Conservation (phyloP, 305 asterid genomes). For the Fraxinus paxiana region DNA sequence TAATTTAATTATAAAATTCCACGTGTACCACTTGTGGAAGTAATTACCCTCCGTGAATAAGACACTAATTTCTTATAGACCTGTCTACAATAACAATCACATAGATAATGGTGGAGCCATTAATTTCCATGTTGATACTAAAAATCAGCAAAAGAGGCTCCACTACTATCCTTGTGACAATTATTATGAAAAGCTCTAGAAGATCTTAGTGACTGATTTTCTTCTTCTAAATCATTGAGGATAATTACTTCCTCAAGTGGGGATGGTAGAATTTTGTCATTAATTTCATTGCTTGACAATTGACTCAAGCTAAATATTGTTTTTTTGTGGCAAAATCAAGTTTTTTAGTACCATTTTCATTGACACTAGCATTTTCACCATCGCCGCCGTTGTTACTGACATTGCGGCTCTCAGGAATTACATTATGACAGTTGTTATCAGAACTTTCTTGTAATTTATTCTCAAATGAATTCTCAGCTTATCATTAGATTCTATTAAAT, state of each 20-base stretch:
- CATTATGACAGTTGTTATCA: slow-evolving; percentile 28
- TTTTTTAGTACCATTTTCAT: slow-evolving; percentile 65
- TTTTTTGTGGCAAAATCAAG: slow-evolving; percentile 49
- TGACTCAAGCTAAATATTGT: slow-evolving; percentile 55
- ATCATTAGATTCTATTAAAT: not conserved
- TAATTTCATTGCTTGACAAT: slow-evolving; percentile 35
- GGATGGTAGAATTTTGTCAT: slow-evolving; percentile 32
- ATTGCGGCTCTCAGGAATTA: slow-evolving; percentile 80
- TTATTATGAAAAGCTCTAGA: slow-evolving; percentile 37
- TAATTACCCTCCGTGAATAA: not conserved
- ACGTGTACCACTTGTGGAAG: not conserved
- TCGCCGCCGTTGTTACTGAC: slow-evolving; percentile 63
- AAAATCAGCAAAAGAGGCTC: slow-evolving; percentile 38
- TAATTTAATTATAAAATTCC: too few species aligned
- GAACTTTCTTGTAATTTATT: slow-evolving; percentile 23
- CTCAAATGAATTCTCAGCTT: too few species aligned
- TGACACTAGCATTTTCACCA: slow-evolving; percentile 78
- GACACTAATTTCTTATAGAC: not conserved
- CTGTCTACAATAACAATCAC: not conserved
- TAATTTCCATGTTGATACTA: not conserved
- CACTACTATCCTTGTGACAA: slow-evolving; percentile 37
- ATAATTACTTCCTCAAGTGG: slow-evolving; percentile 59
- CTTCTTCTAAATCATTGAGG: slow-evolving; percentile 86
- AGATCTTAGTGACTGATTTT: slow-evolving; percentile 39
- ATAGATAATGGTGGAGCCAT: not conserved